Evolutionary conservation across 257 asterid genomes (phyloP), one percentile per base, ranked within the genome.

Genomic region (Penstemon eatonii): DNA sequence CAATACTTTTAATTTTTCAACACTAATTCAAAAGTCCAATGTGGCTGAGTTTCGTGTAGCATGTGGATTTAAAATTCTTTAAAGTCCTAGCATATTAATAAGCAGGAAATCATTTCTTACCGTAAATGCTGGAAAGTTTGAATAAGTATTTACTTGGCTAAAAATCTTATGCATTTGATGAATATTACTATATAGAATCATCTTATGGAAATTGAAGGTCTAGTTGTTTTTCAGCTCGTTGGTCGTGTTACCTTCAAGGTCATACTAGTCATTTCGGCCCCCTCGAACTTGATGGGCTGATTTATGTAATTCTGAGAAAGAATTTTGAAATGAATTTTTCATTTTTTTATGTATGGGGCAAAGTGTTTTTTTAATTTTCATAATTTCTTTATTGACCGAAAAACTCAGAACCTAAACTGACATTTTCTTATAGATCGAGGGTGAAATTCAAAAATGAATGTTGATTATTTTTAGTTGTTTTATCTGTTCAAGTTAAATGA

Each of bases 1-100:
- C 49, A 54, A 54, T 53, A 68, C 72, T 78, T 68, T 65, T 78
- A 75, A 68, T 75, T 69, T 69, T 65, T 75, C 72, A 59, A 68
- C 18, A 45, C 77, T 45, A 61, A 68, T 71, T 63, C 72, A 4
- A 60, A 11, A 66, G 5, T 54, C 15, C 25, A 11, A 54, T 63
- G 33, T 63, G 18, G 63, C 68, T 46, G 54, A 18, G 6, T 25
- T 43, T 66, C 38, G 51, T 71, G 25, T 50, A 10, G 46, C 43
- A 25, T 66, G 12, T 49, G 39, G 5, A 44, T 37, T 49, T n/a
- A 19, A 4, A 19, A 25, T 25, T 63, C 46, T 42, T 19, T 38
- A 7, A 15, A 33, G 51, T 38, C 10, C 25, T 33, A n/a, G 64
- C 18, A n/a, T n/a, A 4, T 45, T 53, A 51, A 12, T 53, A 51